These are phyloP conservation scores for Gymnopilus junonius DNA, from an alignment of 768 basidiomycete species.

Conservation along the genomic window DNA sequence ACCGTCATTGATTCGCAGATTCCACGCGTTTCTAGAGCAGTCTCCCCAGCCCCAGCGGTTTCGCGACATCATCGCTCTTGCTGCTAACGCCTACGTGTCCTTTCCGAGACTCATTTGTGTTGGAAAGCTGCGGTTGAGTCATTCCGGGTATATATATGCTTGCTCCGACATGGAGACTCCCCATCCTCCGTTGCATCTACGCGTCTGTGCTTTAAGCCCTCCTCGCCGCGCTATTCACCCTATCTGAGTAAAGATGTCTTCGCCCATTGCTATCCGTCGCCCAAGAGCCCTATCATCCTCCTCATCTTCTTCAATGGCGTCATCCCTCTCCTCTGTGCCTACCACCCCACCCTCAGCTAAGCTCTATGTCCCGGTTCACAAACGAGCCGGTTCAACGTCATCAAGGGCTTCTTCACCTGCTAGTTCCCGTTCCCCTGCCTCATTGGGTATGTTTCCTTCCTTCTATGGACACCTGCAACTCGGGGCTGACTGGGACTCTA, in stretches of 20 bases:
- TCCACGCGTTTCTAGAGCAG: slow-evolving; percentile 19
- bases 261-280: slow-evolving; percentile 22
- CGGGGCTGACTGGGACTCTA: not conserved
- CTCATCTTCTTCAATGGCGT: slow-evolving; percentile 4
- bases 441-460: not conserved
- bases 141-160: slow-evolving; percentile 9
- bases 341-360: not conserved
- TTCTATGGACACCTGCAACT: not conserved
- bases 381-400: slow-evolving; percentile 1
- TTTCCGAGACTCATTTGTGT: not conserved
- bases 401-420: not conserved
- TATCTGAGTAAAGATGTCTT: slow-evolving; percentile 13
- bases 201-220: not conserved
- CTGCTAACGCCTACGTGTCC: slow-evolving; percentile 7
- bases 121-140: slow-evolving; percentile 3
- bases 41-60: slow-evolving; percentile 11
- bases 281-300: slow-evolving; percentile 1
- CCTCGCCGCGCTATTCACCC: not conserved
- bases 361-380: slow-evolving; percentile 14
- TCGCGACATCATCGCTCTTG: slow-evolving; percentile 2
- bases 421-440: not conserved
- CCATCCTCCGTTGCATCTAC: slow-evolving; percentile 6
- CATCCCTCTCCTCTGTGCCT: not conserved
- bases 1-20: not conserved
- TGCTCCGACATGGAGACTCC: not conserved